phyloP scores from a whole-genome alignment of 495 filamentous ascomycete species.

The Glonium stellatum region DNA sequence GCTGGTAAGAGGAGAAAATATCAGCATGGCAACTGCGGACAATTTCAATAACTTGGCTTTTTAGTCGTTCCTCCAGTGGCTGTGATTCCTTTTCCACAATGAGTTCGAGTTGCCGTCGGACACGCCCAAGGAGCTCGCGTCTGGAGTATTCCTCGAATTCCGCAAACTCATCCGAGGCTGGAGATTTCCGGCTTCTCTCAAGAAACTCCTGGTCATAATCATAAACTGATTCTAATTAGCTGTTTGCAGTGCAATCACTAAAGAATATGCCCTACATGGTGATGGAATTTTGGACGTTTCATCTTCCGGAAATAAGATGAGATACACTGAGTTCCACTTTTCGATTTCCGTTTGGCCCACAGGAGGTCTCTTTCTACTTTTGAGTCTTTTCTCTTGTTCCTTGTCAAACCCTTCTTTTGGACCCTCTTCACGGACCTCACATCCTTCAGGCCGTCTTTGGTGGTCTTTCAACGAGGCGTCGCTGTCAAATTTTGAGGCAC shows the following conservation, averaged over 20 bases:
- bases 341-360: conserved; percentile 1
- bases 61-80: background rate
- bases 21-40: too few relatives aligned
- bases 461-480: conserved; percentile 7
- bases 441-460: conserved; percentile 9
- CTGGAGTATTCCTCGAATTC: background rate
- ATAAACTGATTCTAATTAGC: too few relatives aligned
- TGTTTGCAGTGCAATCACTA: background rate
- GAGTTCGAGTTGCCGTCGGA: background rate
- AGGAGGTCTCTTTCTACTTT: conserved; percentile 7
- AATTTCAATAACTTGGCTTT: background rate
- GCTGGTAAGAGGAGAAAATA: too few relatives aligned
- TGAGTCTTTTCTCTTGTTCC: conserved; percentile 11
- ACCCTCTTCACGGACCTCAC: background rate
- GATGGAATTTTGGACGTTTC: conserved; percentile 8
- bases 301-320: conserved; percentile 18
- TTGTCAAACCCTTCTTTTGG: conserved; percentile 15
- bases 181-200: background rate
- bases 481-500: conserved; percentile 7
- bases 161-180: background rate
- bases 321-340: conserved; percentile 13
- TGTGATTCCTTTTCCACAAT: background rate
- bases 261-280: conserved; percentile 1
- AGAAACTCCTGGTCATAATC: too few relatives aligned
- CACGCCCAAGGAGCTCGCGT: background rate